phyloP scores from a whole-genome alignment of 305 asterid species.

The Rubia occidens region DNA sequence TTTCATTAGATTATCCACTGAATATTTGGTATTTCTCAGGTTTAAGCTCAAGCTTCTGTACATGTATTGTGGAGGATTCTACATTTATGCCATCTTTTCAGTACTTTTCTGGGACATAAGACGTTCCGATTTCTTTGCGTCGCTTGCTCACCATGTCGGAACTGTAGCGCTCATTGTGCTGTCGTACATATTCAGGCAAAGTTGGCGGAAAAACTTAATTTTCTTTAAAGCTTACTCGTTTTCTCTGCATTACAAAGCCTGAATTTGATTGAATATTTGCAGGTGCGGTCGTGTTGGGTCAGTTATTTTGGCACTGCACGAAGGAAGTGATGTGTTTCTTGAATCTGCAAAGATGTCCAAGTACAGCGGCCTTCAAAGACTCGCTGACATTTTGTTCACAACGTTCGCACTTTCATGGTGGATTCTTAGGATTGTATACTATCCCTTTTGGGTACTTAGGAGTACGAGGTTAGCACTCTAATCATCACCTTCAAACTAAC shows the following conservation, averaged over 20 bases:
- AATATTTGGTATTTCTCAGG: constrained; percentile 12
- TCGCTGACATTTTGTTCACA: constrained; percentile 23
- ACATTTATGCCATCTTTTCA: constrained; percentile 28
- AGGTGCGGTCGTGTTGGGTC: constrained; percentile 24
- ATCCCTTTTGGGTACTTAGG: constrained; percentile 29
- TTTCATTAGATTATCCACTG: background rate
- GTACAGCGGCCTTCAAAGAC: constrained; percentile 22
- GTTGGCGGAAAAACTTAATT: background rate
- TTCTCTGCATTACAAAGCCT: background rate
- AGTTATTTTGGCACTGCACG: constrained; percentile 28
- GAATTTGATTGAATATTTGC: background rate
- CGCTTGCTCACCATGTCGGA: constrained; percentile 28
- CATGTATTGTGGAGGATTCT: constrained; percentile 36
- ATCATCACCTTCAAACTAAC: background rate
- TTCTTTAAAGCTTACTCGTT: background rate
- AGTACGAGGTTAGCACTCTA: constrained; percentile 24
- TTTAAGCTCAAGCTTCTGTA: constrained; percentile 26
- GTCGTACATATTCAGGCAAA: constrained; percentile 29
- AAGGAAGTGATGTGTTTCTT: constrained; percentile 31
- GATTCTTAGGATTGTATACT: constrained; percentile 22
- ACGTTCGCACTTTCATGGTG: constrained; percentile 22
- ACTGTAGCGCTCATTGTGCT: constrained; percentile 19
- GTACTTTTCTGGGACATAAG: constrained; percentile 28
- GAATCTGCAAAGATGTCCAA: constrained; percentile 30
- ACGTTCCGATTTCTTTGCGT: constrained; percentile 25